Percentiles rank a stretch among this genome's conserved stretches.
phyloP scores from a whole-genome alignment of 805 yeast species.

The Candida piceae region DNA sequence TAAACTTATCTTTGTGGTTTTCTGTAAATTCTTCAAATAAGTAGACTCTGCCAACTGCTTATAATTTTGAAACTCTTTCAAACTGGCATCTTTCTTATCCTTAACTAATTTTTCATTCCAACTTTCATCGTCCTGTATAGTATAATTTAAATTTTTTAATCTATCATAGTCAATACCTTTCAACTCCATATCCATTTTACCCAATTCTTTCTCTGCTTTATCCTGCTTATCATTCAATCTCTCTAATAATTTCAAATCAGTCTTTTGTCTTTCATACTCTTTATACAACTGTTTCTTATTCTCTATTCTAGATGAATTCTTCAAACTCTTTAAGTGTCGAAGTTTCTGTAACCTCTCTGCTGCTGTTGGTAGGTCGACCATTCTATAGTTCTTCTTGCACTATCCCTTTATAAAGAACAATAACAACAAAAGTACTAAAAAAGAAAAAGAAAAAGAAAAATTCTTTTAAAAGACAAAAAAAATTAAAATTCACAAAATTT shows the following conservation, averaged over 20 bases:
- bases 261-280: conserved; percentile 27
- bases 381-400: no score
- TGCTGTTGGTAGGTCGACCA: not conserved
- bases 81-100: conserved; percentile 23
- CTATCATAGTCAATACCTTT: conserved; percentile 39
- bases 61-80: conserved; percentile 43
- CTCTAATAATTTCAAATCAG: conserved; percentile 21
- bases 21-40: conserved; percentile 47
- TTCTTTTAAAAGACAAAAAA: no score
- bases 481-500: no score
- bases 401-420: no score
- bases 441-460: no score
- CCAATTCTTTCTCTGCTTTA: conserved; percentile 35
- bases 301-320: conserved; percentile 19
- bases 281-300: conserved; percentile 34
- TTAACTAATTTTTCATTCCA: conserved; percentile 46
- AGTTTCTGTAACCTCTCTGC: conserved; percentile 22
- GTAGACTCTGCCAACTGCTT: conserved; percentile 55
- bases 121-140: conserved; percentile 58
- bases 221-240: conserved; percentile 29
- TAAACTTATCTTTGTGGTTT: conserved; percentile 10
- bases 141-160: conserved; percentile 46
- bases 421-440: no score
- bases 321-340: conserved; percentile 25
- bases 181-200: conserved; percentile 31